Evolutionary conservation across 129 eudicot species (phyloP).

Genomic region (Pulicaria dysenterica): DNA sequence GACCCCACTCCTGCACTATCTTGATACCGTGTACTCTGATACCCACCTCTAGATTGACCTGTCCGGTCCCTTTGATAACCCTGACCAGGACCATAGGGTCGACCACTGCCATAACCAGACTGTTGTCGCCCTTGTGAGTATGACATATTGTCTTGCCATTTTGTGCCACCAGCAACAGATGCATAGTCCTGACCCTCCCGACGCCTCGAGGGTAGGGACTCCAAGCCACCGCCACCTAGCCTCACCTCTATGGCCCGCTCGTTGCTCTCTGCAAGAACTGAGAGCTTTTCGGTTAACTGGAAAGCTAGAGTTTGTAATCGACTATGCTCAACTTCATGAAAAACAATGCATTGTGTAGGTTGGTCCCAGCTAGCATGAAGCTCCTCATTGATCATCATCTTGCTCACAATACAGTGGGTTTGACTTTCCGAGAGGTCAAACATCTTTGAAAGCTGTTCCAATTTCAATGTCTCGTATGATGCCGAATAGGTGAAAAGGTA

Average conservation of each 20-base stretch:
- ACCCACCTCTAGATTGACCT: constrained; percentile 50
- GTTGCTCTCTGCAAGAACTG: constrained; percentile 75
- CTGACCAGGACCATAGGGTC: constrained; percentile 45
- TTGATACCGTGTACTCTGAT: constrained; percentile 46
- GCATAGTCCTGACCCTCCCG: constrained; percentile 88
- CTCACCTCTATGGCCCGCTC: constrained; percentile 70
- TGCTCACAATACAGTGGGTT: constrained; percentile 67
- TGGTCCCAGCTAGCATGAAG: constrained; percentile 94
- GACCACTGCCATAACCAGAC: constrained; percentile 48
- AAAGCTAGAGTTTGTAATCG: constrained; percentile 80
- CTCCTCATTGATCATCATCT: constrained; percentile 87
- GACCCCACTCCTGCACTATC: constrained; percentile 37
- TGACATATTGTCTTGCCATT: constrained; percentile 65
- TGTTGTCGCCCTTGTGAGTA: constrained; percentile 56
- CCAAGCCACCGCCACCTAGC: constrained; percentile 75
- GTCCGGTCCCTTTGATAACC: constrained; percentile 50
- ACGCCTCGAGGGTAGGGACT: constrained; percentile 56
- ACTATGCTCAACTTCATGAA: constrained; percentile 79
- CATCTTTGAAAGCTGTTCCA: constrained; percentile 81
- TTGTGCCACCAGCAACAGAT: constrained; percentile 50
- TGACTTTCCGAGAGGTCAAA: constrained; percentile 72
- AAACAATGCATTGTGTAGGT: constrained; percentile 72
- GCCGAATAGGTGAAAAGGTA: constrained; percentile 67
- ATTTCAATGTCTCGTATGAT: constrained; percentile 59
- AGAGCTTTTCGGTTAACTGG: constrained; percentile 75